Conservation (phyloP, 257 asterid species). For the Solanum pennellii region DNA sequence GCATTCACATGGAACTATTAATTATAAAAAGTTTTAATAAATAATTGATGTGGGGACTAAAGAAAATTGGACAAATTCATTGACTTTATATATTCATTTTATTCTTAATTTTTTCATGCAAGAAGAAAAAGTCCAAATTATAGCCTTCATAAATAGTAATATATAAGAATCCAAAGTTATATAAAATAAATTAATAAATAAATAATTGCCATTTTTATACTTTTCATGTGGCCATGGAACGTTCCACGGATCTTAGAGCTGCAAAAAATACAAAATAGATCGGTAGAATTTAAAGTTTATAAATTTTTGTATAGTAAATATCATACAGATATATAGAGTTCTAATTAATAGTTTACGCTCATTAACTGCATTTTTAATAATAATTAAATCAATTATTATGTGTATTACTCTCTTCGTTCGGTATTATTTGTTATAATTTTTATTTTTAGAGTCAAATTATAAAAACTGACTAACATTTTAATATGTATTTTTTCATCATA, state of each 20-base stretch:
- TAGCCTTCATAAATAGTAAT: neutral
- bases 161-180: neutral
- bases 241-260: neutral
- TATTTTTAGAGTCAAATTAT: too few species aligned
- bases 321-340: rapidly evolving
- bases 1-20: conserved; percentile 4
- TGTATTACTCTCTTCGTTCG: too few species aligned
- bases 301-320: too few species aligned
- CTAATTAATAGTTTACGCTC: neutral
- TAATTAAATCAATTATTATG: neutral
- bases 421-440: too few species aligned
- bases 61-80: neutral
- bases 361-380: too few species aligned
- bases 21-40: neutral
- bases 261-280: neutral
- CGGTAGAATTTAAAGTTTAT: neutral
- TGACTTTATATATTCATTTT: neutral
- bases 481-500: too few species aligned
- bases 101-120: neutral
- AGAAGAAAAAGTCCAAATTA: neutral
- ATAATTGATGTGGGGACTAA: neutral
- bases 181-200: neutral
- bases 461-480: too few species aligned
- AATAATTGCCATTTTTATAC: neutral
- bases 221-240: neutral